Conservation (phyloP, 2,329 filamentous ascomycete species). For the Neurospora sp. region DNA sequence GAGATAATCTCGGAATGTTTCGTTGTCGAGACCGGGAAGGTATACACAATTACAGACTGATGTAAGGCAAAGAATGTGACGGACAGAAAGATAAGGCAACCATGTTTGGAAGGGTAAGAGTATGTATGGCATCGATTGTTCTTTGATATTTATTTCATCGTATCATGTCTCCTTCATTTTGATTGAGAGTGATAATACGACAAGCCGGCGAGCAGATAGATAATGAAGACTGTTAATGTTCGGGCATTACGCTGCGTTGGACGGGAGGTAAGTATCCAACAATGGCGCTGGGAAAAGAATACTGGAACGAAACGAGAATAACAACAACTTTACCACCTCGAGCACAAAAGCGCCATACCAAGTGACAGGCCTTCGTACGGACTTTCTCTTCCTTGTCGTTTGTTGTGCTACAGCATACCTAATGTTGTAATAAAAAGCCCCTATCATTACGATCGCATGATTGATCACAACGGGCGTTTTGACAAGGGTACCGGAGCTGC, state of each 20-base stretch:
- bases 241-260: background rate
- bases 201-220: background rate
- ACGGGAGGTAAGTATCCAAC: background rate
- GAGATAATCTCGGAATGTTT: background rate
- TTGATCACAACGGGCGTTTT: background rate
- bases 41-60: background rate
- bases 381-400: background rate
- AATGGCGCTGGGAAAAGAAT: background rate
- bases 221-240: background rate
- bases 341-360: background rate
- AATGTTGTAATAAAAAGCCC: background rate
- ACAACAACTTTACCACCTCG: background rate
- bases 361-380: background rate
- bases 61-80: background rate
- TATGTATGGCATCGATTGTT: background rate
- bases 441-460: background rate
- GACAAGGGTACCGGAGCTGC: background rate
- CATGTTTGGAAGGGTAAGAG: background rate
- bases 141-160: background rate
- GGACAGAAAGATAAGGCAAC: background rate
- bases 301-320: background rate
- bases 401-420: background rate
- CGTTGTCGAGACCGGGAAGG: background rate
- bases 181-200: background rate
- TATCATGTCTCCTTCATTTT: too few species aligned